phyloP scores from a whole-genome alignment of 2,329 filamentous ascomycete genomes.

The Pseudogymnoascus destructans region DNA sequence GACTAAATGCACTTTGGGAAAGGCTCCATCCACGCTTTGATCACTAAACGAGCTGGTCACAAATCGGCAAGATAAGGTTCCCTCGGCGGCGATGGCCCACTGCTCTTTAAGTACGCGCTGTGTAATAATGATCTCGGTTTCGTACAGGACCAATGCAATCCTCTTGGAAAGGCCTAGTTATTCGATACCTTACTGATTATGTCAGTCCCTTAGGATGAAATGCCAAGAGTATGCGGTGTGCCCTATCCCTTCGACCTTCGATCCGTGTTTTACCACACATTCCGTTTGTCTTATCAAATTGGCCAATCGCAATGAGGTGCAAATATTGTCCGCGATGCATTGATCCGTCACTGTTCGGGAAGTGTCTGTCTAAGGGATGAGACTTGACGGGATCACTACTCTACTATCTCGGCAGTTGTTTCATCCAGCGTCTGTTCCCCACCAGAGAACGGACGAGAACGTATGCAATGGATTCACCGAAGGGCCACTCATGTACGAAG shows the following conservation, averaged over 20 bases:
- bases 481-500: constrained; percentile 8
- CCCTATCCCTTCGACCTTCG: neutral
- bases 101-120: neutral
- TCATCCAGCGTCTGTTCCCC: neutral
- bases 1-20: neutral
- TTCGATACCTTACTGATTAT: neutral
- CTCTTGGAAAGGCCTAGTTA: neutral
- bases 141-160: neutral
- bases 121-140: constrained; percentile 1
- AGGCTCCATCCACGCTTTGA: neutral
- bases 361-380: neutral
- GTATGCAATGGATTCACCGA: constrained; percentile 10
- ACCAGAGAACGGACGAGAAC: neutral
- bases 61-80: neutral
- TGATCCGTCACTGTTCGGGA: neutral
- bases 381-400: neutral
- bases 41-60: neutral
- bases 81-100: neutral
- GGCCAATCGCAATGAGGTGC: neutral
- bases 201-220: neutral
- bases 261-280: constrained; percentile 1
- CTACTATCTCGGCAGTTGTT: neutral
- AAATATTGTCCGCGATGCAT: neutral
- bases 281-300: neutral
- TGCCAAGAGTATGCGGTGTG: constrained; percentile 4